A percentile compares a stretch with the other conserved stretches of the same genome.
phyloP scores from a whole-genome alignment of 163 green algal genomes.

The Chloroidium sp. region DNA sequence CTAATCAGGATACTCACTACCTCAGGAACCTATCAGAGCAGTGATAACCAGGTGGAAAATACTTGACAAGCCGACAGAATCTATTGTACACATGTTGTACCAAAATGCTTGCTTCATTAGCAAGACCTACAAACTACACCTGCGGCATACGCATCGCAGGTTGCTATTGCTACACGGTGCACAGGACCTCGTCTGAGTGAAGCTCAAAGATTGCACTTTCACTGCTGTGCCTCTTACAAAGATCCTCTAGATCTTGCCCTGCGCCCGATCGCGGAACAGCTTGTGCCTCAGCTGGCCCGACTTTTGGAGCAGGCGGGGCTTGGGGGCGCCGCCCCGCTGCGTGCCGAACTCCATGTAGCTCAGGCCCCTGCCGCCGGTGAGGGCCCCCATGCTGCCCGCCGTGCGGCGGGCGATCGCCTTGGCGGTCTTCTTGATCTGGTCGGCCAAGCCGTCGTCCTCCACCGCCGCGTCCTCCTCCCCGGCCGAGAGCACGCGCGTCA shows the following conservation, averaged over 20 bases:
- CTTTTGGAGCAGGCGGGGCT: neutral
- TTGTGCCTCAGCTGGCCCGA: slow-evolving; percentile 4
- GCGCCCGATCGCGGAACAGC: slow-evolving; percentile 9
- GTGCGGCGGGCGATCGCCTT: slow-evolving; percentile 18
- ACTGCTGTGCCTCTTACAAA: too few relatives aligned
- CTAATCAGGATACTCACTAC: too few relatives aligned
- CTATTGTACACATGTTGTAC: too few relatives aligned
- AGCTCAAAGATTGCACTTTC: too few relatives aligned
- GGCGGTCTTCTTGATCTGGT: slow-evolving; percentile 8
- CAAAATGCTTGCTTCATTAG: too few relatives aligned
- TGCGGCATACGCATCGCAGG: too few relatives aligned
- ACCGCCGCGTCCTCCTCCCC: slow-evolving; percentile 45
- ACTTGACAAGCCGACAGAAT: too few relatives aligned
- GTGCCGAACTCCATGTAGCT: slow-evolving; percentile 21
- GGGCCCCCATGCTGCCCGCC: slow-evolving; percentile 40
- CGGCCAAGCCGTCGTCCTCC: slow-evolving; percentile 39
- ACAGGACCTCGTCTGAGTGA: too few relatives aligned
- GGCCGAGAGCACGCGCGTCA: slow-evolving; percentile 45
- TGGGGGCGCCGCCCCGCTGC: neutral
- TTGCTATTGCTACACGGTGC: too few relatives aligned
- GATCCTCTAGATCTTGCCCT: slow-evolving; percentile 3
- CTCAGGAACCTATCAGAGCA: too few relatives aligned
- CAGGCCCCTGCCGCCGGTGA: slow-evolving; percentile 52
- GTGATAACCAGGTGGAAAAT: too few relatives aligned
- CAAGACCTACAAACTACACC: too few relatives aligned